phyloP scores from a whole-genome alignment of 2,329 filamentous ascomycete genomes.

The Leptographium lundbergii region DNA sequence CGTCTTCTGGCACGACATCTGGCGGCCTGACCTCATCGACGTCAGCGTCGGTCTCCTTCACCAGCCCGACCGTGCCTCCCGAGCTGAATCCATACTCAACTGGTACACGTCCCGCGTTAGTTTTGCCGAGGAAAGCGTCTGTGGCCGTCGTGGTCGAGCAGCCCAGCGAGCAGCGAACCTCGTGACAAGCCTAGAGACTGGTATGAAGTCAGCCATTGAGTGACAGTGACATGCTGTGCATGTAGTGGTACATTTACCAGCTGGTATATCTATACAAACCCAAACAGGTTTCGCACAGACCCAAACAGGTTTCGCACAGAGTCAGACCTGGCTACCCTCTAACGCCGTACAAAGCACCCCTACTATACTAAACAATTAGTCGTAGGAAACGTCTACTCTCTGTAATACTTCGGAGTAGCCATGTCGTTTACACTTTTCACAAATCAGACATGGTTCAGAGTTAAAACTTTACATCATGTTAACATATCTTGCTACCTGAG shows the following conservation, averaged over 20 bases:
- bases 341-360: no score
- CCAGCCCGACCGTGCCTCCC: constrained; percentile 30
- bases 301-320: no score
- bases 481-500: not conserved
- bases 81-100: constrained; percentile 45
- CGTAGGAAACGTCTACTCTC: no score
- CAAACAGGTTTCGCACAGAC: no score
- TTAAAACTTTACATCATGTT: not conserved
- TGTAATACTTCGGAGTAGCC: no score
- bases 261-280: no score
- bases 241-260: no score
- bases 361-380: no score
- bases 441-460: no score
- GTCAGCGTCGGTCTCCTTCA: constrained; percentile 48
- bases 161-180: constrained; percentile 17
- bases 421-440: no score
- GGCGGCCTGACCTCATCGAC: constrained; percentile 44
- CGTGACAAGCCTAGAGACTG: constrained; percentile 14
- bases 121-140: constrained; percentile 40
- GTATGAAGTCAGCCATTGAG: not conserved
- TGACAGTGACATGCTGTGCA: no score
- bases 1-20: constrained; percentile 46
- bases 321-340: no score
- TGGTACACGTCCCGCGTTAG: constrained; percentile 49
- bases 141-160: constrained; percentile 17